Base-by-base conservation (phyloP, 208 protist species). In the Eutreptiella sp. region DNA sequence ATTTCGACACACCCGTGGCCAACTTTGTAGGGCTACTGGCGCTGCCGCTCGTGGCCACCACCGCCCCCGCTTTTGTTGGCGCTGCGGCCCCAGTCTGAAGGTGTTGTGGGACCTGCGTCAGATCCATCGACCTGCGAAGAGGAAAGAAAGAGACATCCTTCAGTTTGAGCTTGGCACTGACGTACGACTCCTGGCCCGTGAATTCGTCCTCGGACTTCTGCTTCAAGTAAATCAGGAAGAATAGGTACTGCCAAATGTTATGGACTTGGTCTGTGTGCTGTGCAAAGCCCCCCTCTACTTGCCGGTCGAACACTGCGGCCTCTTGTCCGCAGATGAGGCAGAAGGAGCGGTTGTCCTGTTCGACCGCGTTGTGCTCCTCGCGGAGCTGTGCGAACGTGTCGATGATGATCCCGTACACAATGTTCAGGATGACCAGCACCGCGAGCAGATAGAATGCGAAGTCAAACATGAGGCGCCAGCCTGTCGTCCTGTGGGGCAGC, bases 361-460 rank as follows among this genome's bases (percentile, higher is more conserved):
- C 45, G 7, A 50, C 58, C 26, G 35, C n/a, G 23, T 45, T 36
- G 23, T 52, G 46, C 26, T 75, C 63, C 31, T 77, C 66, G 47
- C 74, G 53, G 2, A 73, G 38, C 2, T 66, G 33, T 1, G 45
- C 70, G 43, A 78, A 78, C 4, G 73, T 76, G 38, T 78, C 73
- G 36, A 86, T 73, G 42, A 86, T 86, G 14, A 86, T 60, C 70
- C 73, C 77, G 42, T 77, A 77, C 33, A 86, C 73, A 36, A 84
- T 73, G 46, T 86, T 79, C 21, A 86, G 47, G 3, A 84, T 35
- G 38, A 86, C 77, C 34, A 84, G 66, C 31, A 79, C 72, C 4
- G 84, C 65, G 16, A 84, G 0, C 21, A 85, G 70, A 50, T 79
- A 81, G 72, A 83, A 86, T 2, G 42, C 23, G 11, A 76, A 34